Conservation (phyloP, 345 rosid species). For the Anastatica hierochuntica region DNA sequence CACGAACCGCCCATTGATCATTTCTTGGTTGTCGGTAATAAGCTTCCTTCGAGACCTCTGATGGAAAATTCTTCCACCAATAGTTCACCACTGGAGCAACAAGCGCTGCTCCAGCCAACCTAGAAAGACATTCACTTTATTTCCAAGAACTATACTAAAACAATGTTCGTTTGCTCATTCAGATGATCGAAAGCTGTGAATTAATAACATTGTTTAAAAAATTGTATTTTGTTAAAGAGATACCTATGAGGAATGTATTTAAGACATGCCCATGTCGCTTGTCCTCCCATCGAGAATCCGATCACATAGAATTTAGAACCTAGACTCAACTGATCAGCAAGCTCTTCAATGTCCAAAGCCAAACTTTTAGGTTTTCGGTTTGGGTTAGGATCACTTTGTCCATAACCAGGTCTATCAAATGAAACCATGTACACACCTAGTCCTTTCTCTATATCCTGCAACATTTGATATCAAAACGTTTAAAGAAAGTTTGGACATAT, state of each 20-base stretch:
- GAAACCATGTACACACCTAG: conserved; percentile 48
- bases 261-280: conserved; percentile 44
- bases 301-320: conserved; percentile 46
- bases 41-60: conserved; percentile 39
- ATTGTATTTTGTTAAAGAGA: no score
- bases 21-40: conserved; percentile 28
- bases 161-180: no score
- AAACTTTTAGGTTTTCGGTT: conserved; percentile 40
- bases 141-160: no score
- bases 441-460: conserved; percentile 44
- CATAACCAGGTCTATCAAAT: conserved; percentile 65
- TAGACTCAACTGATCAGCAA: conserved; percentile 52
- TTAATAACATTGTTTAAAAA: no score
- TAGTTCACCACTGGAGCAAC: conserved; percentile 50
- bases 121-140: not conserved
- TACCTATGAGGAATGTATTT: conserved; percentile 69
- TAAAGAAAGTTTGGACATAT: not conserved
- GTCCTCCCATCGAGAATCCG: conserved; percentile 58
- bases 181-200: no score
- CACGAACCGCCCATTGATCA: conserved; percentile 53
- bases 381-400: conserved; percentile 59
- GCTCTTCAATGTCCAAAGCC: conserved; percentile 58
- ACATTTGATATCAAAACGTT: not conserved
- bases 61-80: conserved; percentile 51
- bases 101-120: conserved; percentile 51